Conservation (phyloP, 2,329 filamentous ascomycete genomes). For the Boeremia lycopersici region DNA sequence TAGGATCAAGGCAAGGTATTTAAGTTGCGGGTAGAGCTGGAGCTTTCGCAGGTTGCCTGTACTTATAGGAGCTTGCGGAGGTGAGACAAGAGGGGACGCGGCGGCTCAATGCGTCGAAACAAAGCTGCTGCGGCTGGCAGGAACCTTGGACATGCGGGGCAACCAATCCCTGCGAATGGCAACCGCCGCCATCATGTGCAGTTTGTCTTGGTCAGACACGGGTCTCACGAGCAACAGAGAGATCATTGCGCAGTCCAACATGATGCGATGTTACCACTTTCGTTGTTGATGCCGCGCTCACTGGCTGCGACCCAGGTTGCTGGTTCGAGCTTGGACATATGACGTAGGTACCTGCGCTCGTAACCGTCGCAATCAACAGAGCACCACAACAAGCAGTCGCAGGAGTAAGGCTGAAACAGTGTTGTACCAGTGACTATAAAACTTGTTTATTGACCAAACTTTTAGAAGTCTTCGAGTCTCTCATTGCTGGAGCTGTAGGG, state of each 20-base stretch:
- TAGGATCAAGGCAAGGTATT: not conserved
- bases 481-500: too few relatives aligned
- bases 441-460: not conserved
- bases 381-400: not conserved
- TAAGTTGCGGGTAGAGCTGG: slow-evolving; percentile 7
- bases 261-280: slow-evolving; percentile 6
- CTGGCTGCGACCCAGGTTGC: not conserved
- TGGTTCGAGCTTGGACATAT: not conserved
- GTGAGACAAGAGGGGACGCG: slow-evolving; percentile 16
- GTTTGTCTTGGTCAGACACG: slow-evolving; percentile 19
- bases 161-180: slow-evolving; percentile 29
- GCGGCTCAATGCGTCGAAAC: slow-evolving; percentile 22
- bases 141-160: slow-evolving; percentile 28
- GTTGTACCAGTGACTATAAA: not conserved
- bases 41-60: slow-evolving; percentile 8
- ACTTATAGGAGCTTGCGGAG: slow-evolving; percentile 18
- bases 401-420: not conserved
- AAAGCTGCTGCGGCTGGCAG: slow-evolving; percentile 17
- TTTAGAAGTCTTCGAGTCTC: too few relatives aligned
- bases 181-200: slow-evolving; percentile 23
- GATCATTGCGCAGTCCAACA: slow-evolving; percentile 9
- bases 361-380: not conserved
- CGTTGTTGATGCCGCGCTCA: slow-evolving; percentile 1
- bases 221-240: slow-evolving; percentile 26
- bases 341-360: slow-evolving; percentile 1